Evolutionary conservation across 352 stramenopile species (phyloP), one percentile per base, ranked within the genome.

Genomic region (Pythium biforme): DNA sequence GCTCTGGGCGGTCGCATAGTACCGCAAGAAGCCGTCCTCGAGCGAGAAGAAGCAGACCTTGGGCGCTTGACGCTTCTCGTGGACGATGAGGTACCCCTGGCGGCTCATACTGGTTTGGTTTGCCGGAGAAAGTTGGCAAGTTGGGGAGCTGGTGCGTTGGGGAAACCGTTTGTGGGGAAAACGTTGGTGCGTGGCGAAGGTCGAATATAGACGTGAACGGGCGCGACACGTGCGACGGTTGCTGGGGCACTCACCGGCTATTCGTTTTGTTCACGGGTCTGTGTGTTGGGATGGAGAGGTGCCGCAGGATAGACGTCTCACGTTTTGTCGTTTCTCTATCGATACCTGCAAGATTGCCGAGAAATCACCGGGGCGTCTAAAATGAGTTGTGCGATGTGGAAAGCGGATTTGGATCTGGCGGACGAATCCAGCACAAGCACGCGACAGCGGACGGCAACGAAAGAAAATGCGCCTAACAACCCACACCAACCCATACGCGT

Each of bases 1-100:
- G 55, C 63, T 75, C 29, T 83, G 63, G 9, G 71, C 34, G 19
- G 58, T 70, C 51, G 69, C 63, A 64, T 86, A 95, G 64, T 88
- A 89, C 15, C 83, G 81, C 33, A 95, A 72, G 63, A 82, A 90
- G 22, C 86, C 86, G 62, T 93, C 81, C 57, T 95, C 86, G 25
- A 95, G 75, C 58, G 77, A 87, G 65, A 92, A 88, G 70, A 83
- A 95, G 68, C 62, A 74, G 52, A 93, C 66, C 15, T 69, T 57
- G 31, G 86, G 73, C 10, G 62, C 73, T 19, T 62, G 66, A 37
- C 69, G 77, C 71, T 92, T 88, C 45, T 86, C 80, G 59, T 93
- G 79, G 50, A 90, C 66, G 27, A 95, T 78, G 58, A 95, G 69
- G 60, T 88, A 93, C 25, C 86, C 86, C 59, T 95, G 84, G 58